These are phyloP conservation scores for Triticum turgidum DNA, from an alignment of 176 grass and related monocot genomes.

Conservation along the genomic window DNA sequence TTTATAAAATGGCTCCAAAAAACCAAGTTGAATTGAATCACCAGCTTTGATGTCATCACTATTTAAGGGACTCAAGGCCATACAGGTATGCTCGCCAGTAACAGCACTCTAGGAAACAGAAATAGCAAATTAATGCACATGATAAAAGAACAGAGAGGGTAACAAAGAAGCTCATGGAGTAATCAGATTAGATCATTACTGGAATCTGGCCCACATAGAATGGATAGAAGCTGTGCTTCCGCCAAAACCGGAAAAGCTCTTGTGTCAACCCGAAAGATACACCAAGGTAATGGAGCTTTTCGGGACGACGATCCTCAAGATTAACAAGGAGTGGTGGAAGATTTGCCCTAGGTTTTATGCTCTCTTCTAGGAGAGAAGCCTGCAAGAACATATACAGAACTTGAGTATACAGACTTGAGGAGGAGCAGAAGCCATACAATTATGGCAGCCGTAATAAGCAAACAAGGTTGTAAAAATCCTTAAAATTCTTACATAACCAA, in stretches of 20 bases:
- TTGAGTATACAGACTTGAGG: neutral
- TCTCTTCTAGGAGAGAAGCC: conserved; percentile 90
- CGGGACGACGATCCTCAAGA: conserved; percentile 56
- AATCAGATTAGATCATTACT: conserved; percentile 51
- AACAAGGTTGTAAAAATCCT: no score
- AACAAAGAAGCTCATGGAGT: conserved; percentile 14
- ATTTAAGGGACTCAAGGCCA: conserved; percentile 80
- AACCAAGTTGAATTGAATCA: conserved; percentile 54
- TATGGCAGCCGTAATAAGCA: neutral
- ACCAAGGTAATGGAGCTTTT: conserved; percentile 90
- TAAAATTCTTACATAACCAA: neutral
- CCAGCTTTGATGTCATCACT: conserved; percentile 62
- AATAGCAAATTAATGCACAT: conserved; percentile 13
- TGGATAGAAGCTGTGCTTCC: conserved; percentile 80
- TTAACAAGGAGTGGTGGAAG: conserved; percentile 85
- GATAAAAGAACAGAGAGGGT: conserved; percentile 13
- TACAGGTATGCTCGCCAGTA: conserved; percentile 96
- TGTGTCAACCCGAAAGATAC: conserved; percentile 93
- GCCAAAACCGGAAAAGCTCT: conserved; percentile 92
- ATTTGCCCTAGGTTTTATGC: conserved; percentile 70
- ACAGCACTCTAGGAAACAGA: conserved; percentile 75
- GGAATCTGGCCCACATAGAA: conserved; percentile 92
- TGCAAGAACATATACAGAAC: conserved; percentile 40
- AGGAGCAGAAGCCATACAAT: neutral
- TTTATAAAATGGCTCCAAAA: conserved; percentile 89